Base-by-base conservation (phyloP, 2,329 filamentous ascomycete species). In the Hortaea werneckii region DNA sequence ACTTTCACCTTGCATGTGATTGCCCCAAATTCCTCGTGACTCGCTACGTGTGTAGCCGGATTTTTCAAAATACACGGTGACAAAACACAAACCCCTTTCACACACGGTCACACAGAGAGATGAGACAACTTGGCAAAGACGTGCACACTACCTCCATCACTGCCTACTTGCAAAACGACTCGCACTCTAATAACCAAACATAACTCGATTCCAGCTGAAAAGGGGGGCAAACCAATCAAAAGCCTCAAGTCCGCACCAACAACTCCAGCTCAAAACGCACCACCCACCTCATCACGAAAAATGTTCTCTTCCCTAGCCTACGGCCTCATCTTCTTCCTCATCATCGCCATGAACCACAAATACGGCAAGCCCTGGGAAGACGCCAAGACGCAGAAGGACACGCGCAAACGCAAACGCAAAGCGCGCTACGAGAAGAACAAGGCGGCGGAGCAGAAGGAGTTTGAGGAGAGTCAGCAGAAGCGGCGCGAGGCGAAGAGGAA, bases 291-390 rank as follows among this genome's bases (percentile, higher is more conserved):
- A 2, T 9, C 32, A 35, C 32, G n/a, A 2, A 35, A 26, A 10
- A 51, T 51, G 49, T 50, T 44, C 40, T 41, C 41, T 39, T 28
- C 46, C 40, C 46, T 40, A 43, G 10, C 43, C 37, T 48, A 46
- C 43, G 32, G 35, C 28, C 28, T 49, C 29, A 13, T 51, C 40
- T 43, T 51, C 43, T 13, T 35, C 32, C 20, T 20, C 37, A 42
- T 51, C 46, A 37, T 51, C 20, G 49, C 49, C 34, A 6, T 49
- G 9, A 51, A 49, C 38, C 49, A 51, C 46, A 32, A 38, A 7
- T 48, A 44, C 37, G 43, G 38, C 29, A 45, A 47, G 20, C 43
- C 38, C 3, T 45, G 30, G 12, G 43, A 42, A 10, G 46, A 49
- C 8, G 29, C 26, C 28, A 40, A 37, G 11, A 29, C 13, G 6